phyloP scores from a whole-genome alignment of 2,329 filamentous ascomycete species.

The Colletotrichum simmondsii region DNA sequence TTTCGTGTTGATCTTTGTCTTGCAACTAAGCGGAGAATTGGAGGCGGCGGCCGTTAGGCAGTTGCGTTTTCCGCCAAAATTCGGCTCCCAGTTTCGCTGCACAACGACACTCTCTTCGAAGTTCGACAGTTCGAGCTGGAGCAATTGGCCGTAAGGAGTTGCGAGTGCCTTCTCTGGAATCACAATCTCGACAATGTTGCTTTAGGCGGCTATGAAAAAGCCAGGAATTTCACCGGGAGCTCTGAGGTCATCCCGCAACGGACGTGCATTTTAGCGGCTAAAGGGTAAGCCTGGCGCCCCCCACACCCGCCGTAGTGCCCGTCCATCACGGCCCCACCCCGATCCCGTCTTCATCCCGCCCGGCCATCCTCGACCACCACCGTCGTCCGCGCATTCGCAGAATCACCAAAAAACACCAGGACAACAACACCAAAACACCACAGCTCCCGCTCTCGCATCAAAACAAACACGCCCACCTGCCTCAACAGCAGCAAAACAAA shows the following conservation, averaged over 20 bases:
- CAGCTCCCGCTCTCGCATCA: background rate
- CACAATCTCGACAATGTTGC: background rate
- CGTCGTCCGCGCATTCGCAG: background rate
- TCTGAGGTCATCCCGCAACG: slow-evolving; percentile 18
- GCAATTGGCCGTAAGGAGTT: background rate
- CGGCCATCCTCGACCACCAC: background rate
- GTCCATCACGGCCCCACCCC: slow-evolving; percentile 6
- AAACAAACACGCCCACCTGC: background rate
- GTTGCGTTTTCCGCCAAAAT: background rate
- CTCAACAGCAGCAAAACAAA: background rate
- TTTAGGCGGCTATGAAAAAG: background rate
- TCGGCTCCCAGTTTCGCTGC: background rate
- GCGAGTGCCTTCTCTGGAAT: background rate
- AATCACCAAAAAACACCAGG: background rate
- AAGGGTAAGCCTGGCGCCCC: background rate
- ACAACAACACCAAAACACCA: background rate
- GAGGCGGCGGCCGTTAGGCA: background rate
- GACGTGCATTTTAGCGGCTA: slow-evolving; percentile 7
- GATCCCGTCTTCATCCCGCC: background rate
- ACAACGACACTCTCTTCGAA: background rate
- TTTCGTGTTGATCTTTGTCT: background rate
- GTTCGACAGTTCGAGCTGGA: background rate
- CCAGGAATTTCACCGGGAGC: background rate
- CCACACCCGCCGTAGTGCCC: background rate
- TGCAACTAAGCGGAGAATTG: too few species aligned